These are phyloP conservation scores for Pyrenochaeta sp. DNA, from an alignment of 2,329 filamentous ascomycete species.

Conservation along the genomic window DNA sequence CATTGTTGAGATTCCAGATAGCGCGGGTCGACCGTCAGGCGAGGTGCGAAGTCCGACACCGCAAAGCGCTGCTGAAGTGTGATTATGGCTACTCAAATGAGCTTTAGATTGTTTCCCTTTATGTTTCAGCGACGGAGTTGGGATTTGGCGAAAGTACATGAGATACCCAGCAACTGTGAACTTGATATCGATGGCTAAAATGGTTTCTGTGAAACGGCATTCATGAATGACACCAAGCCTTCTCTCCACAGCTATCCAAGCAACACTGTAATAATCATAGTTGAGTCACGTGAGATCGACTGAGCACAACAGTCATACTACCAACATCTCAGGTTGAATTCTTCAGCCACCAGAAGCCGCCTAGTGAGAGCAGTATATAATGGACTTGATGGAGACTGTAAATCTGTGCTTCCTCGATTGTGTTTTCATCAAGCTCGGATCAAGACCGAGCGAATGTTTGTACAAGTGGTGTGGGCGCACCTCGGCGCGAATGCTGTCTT, in stretches of 20 bases:
- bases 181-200: background rate
- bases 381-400: no score
- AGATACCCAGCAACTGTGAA: conserved; percentile 5
- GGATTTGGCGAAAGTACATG: background rate
- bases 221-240: background rate
- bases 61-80: conserved; percentile 12
- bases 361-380: no score
- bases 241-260: no score
- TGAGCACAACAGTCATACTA: no score
- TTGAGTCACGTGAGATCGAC: no score
- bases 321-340: no score
- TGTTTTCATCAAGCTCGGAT: no score
- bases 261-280: no score
- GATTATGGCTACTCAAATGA: background rate
- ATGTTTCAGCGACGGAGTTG: conserved; percentile 1
- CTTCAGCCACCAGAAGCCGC: no score
- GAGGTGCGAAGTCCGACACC: conserved; percentile 31
- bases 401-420: no score
- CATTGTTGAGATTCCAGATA: conserved; percentile 47
- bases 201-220: background rate
- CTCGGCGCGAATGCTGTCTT: background rate
- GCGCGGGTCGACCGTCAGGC: conserved; percentile 41
- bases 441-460: no score
- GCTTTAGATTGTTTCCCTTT: conserved; percentile 1
- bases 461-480: background rate